Conservation (phyloP, 2,329 filamentous ascomycete genomes). For the Lecanicillium sp. region DNA sequence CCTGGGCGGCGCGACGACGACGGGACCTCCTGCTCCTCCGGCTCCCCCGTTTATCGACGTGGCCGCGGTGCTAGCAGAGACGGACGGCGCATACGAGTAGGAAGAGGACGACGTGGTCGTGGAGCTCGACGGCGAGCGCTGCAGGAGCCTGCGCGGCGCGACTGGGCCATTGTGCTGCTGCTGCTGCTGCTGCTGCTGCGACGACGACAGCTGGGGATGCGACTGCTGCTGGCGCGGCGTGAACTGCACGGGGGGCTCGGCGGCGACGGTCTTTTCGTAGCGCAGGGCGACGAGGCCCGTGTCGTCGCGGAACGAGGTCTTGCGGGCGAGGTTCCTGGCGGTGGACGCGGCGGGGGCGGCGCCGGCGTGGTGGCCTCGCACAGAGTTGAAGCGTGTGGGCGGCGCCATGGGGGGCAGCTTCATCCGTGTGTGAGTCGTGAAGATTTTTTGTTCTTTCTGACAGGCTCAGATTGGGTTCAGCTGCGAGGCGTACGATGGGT, state of each 20-base stretch:
- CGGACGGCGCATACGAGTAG: constrained; percentile 14
- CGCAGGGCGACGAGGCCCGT: constrained; percentile 47
- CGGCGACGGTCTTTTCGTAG: constrained; percentile 55
- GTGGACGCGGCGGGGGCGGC: too few relatives aligned
- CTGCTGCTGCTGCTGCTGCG: constrained; percentile 26
- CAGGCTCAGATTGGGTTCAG: too few relatives aligned
- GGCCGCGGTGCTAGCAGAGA: constrained; percentile 15
- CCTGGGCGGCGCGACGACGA: constrained; percentile 25
- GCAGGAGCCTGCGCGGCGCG: constrained; percentile 15
- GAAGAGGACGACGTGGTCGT: constrained; percentile 22
- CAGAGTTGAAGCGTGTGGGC: constrained; percentile 3
- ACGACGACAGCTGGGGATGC: too few relatives aligned
- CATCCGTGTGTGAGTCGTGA: background rate
- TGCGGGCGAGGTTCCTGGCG: constrained; percentile 28
- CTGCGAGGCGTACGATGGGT: too few relatives aligned
- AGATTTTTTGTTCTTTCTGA: too few relatives aligned
- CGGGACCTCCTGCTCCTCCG: constrained; percentile 17
- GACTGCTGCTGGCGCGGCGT: constrained; percentile 40
- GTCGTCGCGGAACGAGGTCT: constrained; percentile 40
- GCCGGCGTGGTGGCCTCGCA: too few relatives aligned
- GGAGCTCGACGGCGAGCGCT: constrained; percentile 18
- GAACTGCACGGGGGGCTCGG: constrained; percentile 51
- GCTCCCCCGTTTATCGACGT: constrained; percentile 7
- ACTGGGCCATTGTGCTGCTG: constrained; percentile 19
- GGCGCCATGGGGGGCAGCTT: constrained; percentile 1